Evolutionary conservation across 768 basidiomycete species (phyloP).

Genomic region (Tricholomella constricta): DNA sequence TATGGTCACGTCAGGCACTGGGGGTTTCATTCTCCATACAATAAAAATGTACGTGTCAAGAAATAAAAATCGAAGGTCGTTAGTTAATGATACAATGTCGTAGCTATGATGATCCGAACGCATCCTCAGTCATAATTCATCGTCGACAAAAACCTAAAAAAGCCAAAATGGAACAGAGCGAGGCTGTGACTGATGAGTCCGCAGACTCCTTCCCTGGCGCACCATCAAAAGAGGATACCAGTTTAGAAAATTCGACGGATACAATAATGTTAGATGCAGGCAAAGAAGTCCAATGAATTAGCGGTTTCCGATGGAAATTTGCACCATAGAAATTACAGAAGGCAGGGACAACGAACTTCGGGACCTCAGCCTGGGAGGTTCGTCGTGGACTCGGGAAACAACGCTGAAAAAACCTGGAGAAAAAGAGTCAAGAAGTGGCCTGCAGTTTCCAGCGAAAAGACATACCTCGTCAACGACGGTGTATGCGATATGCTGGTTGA

Average conservation of each 20-base stretch:
- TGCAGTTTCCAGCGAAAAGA: background rate
- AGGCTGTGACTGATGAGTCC: background rate
- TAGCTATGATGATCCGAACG: constrained; percentile 68
- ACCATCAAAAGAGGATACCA: constrained; percentile 5
- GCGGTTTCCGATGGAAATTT: constrained; percentile 27
- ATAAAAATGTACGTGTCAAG: constrained; percentile 71
- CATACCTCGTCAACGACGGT: constrained; percentile 88
- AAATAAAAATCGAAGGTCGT: background rate
- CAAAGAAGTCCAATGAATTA: constrained; percentile 11
- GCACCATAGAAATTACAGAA: background rate
- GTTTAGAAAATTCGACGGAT: constrained; percentile 10
- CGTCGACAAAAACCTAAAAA: constrained; percentile 45
- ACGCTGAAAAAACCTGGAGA: constrained; percentile 29
- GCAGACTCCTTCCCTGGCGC: background rate
- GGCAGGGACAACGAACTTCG: background rate
- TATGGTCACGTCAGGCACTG: constrained; percentile 89
- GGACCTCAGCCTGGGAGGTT: background rate
- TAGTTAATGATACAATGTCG: background rate
- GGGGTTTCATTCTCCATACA: constrained; percentile 83
- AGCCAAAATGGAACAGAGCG: constrained; percentile 20
- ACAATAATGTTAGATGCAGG: constrained; percentile 13
- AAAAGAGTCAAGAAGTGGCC: background rate
- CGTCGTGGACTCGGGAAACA: constrained; percentile 30
- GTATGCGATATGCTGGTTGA: constrained; percentile 92
- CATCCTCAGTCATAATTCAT: constrained; percentile 53